These are phyloP conservation scores for Goffeauzyma gilvescens DNA, from an alignment of 768 basidiomycete species.

Conservation along the genomic window DNA sequence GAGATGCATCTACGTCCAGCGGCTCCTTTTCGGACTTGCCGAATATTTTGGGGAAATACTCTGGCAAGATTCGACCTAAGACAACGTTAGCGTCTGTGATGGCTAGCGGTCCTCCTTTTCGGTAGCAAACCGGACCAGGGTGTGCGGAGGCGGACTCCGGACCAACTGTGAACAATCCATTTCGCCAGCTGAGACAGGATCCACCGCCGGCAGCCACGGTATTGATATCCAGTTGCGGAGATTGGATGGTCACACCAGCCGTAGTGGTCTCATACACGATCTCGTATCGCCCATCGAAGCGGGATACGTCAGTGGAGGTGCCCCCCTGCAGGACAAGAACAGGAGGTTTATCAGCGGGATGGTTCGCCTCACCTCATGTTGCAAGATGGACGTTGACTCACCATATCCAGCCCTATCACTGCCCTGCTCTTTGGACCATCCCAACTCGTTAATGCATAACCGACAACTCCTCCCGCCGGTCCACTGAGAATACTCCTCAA, in stretches of 20 bases:
- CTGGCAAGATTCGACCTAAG: slow-evolving; percentile 68
- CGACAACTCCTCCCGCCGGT: slow-evolving; percentile 89
- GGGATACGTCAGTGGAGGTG: slow-evolving; percentile 85
- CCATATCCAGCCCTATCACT: slow-evolving; percentile 54
- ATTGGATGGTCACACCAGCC: slow-evolving; percentile 78
- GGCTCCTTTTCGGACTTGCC: slow-evolving; percentile 72
- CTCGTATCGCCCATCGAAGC: slow-evolving; percentile 78
- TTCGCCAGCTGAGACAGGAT: slow-evolving; percentile 67
- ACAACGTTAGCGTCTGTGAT: slow-evolving; percentile 84
- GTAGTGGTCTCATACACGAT: slow-evolving; percentile 90
- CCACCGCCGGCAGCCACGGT: slow-evolving; percentile 77
- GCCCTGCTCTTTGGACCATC: slow-evolving; percentile 61
- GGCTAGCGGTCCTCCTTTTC: slow-evolving; percentile 70
- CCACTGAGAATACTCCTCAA: slow-evolving; percentile 73
- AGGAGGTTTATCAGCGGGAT: slow-evolving; percentile 47
- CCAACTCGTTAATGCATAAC: slow-evolving; percentile 71
- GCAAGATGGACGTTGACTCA: not conserved
- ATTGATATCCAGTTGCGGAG: slow-evolving; percentile 84
- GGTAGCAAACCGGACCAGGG: slow-evolving; percentile 64
- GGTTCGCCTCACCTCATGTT: too few relatives aligned
- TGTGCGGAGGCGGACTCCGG: slow-evolving; percentile 86
- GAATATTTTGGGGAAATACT: slow-evolving; percentile 86
- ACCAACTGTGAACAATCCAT: slow-evolving; percentile 76
- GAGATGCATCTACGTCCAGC: slow-evolving; percentile 55
- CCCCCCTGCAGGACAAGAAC: slow-evolving; percentile 39